These are phyloP conservation scores for Xylaria arbuscula DNA, from an alignment of 2,329 filamentous ascomycete genomes.

Conservation along the genomic window DNA sequence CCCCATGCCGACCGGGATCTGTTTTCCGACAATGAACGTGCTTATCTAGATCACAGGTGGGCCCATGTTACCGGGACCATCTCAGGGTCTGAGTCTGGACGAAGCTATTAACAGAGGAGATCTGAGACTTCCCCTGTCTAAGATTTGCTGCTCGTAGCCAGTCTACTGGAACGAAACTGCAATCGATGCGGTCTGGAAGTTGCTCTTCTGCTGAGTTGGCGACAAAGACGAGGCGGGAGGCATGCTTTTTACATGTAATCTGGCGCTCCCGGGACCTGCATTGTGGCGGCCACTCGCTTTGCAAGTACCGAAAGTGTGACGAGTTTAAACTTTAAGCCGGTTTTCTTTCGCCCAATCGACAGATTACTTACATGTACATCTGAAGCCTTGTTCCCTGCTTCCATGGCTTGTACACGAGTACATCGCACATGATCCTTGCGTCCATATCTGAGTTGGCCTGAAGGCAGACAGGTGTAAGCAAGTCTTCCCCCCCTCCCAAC, in stretches of 20 bases:
- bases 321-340: conserved; percentile 20
- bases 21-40: not conserved
- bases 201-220: conserved; percentile 15
- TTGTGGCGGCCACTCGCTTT: conserved; percentile 36
- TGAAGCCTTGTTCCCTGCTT: conserved; percentile 11
- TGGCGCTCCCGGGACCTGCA: conserved; percentile 38
- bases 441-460: conserved; percentile 25
- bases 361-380: not conserved
- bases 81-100: conserved; percentile 2
- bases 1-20: conserved; percentile 7
- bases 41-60: conserved; percentile 5
- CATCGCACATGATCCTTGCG: conserved; percentile 25
- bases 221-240: conserved; percentile 21
- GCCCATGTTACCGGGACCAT: not conserved
- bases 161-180: conserved; percentile 21
- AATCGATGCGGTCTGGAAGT: conserved; percentile 16
- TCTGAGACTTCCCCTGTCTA: conserved; percentile 6
- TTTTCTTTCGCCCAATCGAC: conserved; percentile 19
- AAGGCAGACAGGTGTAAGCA: conserved; percentile 10
- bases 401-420: conserved; percentile 9
- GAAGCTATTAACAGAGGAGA: conserved; percentile 6
- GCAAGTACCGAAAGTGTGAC: conserved; percentile 36
- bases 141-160: conserved; percentile 23
- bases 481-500: not conserved
- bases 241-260: conserved; percentile 3